Evolutionary conservation across 768 basidiomycete genomes (phyloP), one percentile per base, ranked within the genome.

Genomic region (Suillus sp.): DNA sequence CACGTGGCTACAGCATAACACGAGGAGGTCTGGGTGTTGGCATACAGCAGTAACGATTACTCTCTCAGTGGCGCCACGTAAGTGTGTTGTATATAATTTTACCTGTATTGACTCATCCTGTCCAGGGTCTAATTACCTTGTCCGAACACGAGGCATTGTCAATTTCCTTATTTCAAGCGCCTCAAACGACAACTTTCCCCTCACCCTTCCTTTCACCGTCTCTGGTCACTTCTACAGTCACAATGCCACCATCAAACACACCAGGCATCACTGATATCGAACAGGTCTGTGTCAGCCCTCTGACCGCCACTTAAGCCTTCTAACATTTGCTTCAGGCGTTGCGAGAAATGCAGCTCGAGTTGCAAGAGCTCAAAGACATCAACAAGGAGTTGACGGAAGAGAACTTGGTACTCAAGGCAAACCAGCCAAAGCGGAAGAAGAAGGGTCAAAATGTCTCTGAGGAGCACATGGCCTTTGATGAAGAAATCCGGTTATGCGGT

Each of bases 211-310:
- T 22, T 47, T 47, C 22, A 47, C 13, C 11, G 11, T 10, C 45
- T 22, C 45, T 47, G 22, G 45, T 3, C 45, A 22, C 13, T 47
- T 47, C 45, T 22, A 14, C 45, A 11, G 2, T 45, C 43, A 2
- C 43, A 45, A 45, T 45, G 43, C 43, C 43, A 45, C 43, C 43
- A 45, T 45, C 2, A 1, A 45, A 4, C n/a, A 45, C 6, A 0
- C 3, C 9, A 45, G 0, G 4, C 43, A 20, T n/a, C 4, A n/a
- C 43, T 4, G 43, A 45, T 45, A 2, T 53, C 89, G 4, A 45
- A 45, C 43, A 45, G n/a, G 43, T 45, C 10, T 45, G 43, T 22
- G 43, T 3, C 9, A 4, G 20, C 20, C 4, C 43, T 4, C 4
- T 45, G 0, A 20, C 43, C 22, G n/a, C 22, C 2, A 5, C 14